These are phyloP conservation scores for Solanum bukasovii DNA, from an alignment of 257 asterid species.

Conservation along the genomic window DNA sequence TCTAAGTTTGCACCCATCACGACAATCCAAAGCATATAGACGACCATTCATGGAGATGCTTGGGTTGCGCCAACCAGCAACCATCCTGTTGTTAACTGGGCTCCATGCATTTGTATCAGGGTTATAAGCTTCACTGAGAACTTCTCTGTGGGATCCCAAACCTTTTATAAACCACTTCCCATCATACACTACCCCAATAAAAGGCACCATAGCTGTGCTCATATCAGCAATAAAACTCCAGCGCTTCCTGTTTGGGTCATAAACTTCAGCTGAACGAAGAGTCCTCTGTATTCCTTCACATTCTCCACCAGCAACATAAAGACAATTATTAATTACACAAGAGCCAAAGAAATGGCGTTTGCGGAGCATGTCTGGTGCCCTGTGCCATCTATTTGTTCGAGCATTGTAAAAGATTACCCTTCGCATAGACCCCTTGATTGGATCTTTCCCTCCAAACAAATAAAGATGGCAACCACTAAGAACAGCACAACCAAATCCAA, in stretches of 20 bases:
- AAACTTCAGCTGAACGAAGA: slow-evolving; percentile 39
- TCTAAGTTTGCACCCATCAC: slow-evolving; percentile 40
- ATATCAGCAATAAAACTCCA: slow-evolving; percentile 39
- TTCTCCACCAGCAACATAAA: slow-evolving; percentile 46
- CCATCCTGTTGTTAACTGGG: slow-evolving; percentile 26
- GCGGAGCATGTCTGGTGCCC: slow-evolving; percentile 46
- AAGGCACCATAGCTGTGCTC: slow-evolving; percentile 45
- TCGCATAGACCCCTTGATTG: slow-evolving; percentile 32
- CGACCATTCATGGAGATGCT: slow-evolving; percentile 35
- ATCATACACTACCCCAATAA: slow-evolving; percentile 32
- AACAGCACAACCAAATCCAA: slow-evolving; percentile 47
- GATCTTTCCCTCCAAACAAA: slow-evolving; percentile 43
- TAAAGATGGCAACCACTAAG: slow-evolving; percentile 38
- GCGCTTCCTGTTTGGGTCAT: slow-evolving; percentile 31
- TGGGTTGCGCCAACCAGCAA: slow-evolving; percentile 39
- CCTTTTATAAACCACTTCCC: slow-evolving; percentile 39
- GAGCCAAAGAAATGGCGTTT: slow-evolving; percentile 38
- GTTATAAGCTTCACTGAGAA: slow-evolving; percentile 27
- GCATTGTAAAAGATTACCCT: slow-evolving; percentile 40
- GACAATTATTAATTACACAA: slow-evolving; percentile 37
- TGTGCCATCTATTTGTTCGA: slow-evolving; percentile 40
- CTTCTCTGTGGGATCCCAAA: slow-evolving; percentile 35
- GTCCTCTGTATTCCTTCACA: slow-evolving; percentile 38
- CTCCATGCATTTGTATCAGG: slow-evolving; percentile 27
- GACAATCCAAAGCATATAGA: slow-evolving; percentile 36